A percentile compares a stretch with the other conserved stretches of the same genome.
Conservation (phyloP, 2,329 filamentous ascomycete genomes). For the Lachnellula occidentalis region DNA sequence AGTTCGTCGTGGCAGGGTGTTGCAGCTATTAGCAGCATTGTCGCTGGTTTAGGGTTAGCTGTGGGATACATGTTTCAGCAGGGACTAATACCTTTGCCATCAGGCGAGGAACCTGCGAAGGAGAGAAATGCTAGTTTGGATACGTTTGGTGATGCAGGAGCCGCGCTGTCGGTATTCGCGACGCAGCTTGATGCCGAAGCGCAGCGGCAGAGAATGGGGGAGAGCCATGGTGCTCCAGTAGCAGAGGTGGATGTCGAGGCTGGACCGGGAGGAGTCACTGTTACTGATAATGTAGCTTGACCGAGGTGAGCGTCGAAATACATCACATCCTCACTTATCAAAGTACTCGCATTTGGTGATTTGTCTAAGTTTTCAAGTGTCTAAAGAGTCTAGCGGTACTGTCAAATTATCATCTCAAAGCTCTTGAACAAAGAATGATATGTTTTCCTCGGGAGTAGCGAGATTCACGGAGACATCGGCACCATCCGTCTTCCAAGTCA, state of each 20-base stretch:
- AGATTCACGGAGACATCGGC: too few relatives aligned
- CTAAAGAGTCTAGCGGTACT: too few relatives aligned
- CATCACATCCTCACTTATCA: background rate
- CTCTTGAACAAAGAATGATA: too few relatives aligned
- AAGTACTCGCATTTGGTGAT: background rate
- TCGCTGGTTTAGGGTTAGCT: conserved; percentile 27
- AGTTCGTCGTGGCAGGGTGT: conserved; percentile 20
- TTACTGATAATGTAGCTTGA: conserved; percentile 8
- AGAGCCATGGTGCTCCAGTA: conserved; percentile 13
- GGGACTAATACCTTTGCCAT: conserved; percentile 26
- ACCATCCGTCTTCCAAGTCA: too few relatives aligned
- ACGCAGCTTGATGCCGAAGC: conserved; percentile 16
- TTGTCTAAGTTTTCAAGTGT: too few relatives aligned
- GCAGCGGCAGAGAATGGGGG: conserved; percentile 12
- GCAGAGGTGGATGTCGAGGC: conserved; percentile 22
- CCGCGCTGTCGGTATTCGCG: conserved; percentile 22
- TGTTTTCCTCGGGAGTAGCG: too few relatives aligned
- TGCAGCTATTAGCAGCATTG: conserved; percentile 21
- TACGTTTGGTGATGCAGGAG: conserved; percentile 26
- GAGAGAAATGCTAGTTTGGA: conserved; percentile 10
- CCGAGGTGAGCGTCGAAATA: background rate
- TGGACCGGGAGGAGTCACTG: background rate
- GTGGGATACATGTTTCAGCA: conserved; percentile 31
- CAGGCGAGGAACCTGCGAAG: conserved; percentile 10
- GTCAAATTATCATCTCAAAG: too few relatives aligned